Base-by-base conservation (phyloP, 2,329 filamentous ascomycete species). In the Dissoconium aciculare region DNA sequence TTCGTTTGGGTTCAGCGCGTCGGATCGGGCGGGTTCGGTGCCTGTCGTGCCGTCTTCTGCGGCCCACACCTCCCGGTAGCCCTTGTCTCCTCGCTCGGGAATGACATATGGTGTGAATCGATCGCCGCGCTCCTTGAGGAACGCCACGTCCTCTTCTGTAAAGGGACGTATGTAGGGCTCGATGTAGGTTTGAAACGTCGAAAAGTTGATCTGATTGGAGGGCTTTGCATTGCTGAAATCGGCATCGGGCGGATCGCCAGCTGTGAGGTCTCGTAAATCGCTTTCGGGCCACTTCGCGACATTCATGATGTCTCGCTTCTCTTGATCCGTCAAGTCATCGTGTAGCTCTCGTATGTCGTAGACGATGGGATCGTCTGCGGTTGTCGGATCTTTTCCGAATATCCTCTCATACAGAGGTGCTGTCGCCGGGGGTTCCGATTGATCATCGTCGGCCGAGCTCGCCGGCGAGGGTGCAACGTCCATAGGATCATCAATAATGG, bases 151-250 rank as follows among this genome's bases (percentile, higher is more conserved):
- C 52, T 98, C 89, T 51, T 98, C 89, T 0, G 78, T 81, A 44
- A 92, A 78, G 0, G 79, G 74, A 4, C 87, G 73, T 42, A 94
- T 89, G 58, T 81, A 95, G 0, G 85, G 82, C 40, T 98, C 89
- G 32, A 91, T 70, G 51, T 89, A 93, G 4, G 79, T 75, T n/a
- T 79, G 77, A 55, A 98, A 98, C 2, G 87, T 93, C 34, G 74
- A 78, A 42, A 89, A 89, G 52, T 80, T 85, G 53, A 95, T 89
- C 60, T 98, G 89, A 47, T 87, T 92, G 12, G 77, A 76, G 4
- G 87, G 84, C 53, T 95, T 98, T 17, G 83, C 78, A 51, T 74
- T 92, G 52, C 82, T 94, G 49, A 94, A 95, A 59, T 98, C 89
- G 53, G 82, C 84, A 55, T 95, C 85, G 1, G 89, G 87, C 1